Conservation (phyloP, 139 green algal genomes). For the Chlamydomonas sp. region DNA sequence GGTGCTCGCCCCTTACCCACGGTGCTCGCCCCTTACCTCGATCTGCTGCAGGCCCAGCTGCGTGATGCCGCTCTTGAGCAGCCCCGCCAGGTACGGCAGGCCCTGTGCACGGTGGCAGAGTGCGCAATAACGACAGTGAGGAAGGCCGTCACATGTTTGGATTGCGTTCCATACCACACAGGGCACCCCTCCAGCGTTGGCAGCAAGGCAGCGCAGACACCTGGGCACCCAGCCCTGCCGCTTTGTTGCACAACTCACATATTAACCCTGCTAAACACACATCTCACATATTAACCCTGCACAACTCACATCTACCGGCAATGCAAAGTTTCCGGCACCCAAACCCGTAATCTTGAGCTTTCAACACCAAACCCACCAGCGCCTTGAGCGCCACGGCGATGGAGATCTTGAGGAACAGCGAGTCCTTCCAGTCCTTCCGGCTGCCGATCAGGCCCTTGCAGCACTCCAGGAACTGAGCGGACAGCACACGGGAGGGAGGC, state of each 20-base stretch:
- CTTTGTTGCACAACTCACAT: background rate
- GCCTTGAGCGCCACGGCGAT: constrained; percentile 16
- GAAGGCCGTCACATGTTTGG: too few species aligned
- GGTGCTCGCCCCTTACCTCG: background rate
- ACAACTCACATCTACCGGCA: background rate
- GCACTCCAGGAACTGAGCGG: constrained; percentile 16
- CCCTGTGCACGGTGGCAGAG: background rate
- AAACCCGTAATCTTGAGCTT: background rate
- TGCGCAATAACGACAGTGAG: background rate
- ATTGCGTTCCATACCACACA: too few species aligned
- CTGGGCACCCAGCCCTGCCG: background rate
- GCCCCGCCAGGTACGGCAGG: constrained; percentile 29
- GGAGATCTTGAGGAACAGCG: constrained; percentile 34
- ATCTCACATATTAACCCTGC: background rate
- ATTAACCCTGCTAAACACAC: background rate
- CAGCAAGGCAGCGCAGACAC: background rate
- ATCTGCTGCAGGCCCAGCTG: constrained; percentile 5
- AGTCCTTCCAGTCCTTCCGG: constrained; percentile 32
- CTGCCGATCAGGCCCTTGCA: constrained; percentile 16
- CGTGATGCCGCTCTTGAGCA: constrained; percentile 1
- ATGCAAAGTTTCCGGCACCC: background rate
- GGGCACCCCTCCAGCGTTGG: too few species aligned
- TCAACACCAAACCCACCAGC: constrained; percentile 1
- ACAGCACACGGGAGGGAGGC: background rate
- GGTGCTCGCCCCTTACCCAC: background rate